These are phyloP conservation scores for Peronospora farinosa DNA, from an alignment of 352 stramenopile genomes.

Conservation along the genomic window DNA sequence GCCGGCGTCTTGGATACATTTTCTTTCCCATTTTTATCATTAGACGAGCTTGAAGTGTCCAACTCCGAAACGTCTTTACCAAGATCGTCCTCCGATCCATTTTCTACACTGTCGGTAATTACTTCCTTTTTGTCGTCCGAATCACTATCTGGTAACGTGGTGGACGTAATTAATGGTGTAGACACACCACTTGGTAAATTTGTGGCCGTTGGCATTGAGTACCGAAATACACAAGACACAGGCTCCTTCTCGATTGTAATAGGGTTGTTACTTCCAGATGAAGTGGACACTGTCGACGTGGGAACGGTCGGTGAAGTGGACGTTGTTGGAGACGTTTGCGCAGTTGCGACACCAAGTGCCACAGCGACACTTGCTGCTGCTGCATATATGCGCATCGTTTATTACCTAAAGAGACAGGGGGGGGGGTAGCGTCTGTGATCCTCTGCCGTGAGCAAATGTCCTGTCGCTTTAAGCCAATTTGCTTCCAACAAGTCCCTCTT, in stretches of 20 bases:
- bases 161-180: slow-evolving; percentile 11
- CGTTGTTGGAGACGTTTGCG: slow-evolving; percentile 33
- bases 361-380: slow-evolving; percentile 13
- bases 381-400: slow-evolving; percentile 19
- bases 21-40: no score
- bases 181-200: slow-evolving; percentile 36
- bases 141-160: slow-evolving; percentile 20
- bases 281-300: slow-evolving; percentile 23
- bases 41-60: no score
- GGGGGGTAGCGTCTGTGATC: slow-evolving; percentile 6
- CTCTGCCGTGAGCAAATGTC: slow-evolving; percentile 4
- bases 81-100: slow-evolving; percentile 8
- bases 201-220: slow-evolving; percentile 45
- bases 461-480: slow-evolving; percentile 19
- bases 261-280: slow-evolving; percentile 27
- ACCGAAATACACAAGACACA: slow-evolving; percentile 49
- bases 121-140: slow-evolving; percentile 3
- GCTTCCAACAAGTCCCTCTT: background rate
- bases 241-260: slow-evolving; percentile 11
- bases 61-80: no score
- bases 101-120: background rate
- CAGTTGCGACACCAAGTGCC: slow-evolving; percentile 18
- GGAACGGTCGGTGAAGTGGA: background rate
- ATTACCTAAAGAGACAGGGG: slow-evolving; percentile 10
- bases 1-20: background rate